Evolutionary conservation across 2,329 filamentous ascomycete species (phyloP).

Genomic region (Niveomyces coronatus): DNA sequence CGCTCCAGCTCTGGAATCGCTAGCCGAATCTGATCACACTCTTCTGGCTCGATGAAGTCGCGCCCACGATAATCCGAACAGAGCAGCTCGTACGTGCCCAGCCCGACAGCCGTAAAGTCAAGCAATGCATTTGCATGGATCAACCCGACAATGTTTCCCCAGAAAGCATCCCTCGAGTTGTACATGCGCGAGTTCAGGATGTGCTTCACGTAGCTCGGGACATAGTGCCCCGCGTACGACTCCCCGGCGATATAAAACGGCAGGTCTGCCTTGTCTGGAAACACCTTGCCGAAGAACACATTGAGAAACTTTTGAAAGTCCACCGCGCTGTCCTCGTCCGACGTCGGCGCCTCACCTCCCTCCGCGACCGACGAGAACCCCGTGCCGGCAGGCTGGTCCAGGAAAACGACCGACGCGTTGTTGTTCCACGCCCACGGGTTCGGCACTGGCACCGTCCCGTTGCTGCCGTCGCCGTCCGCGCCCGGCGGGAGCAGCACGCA

Average conservation of each 20-base stretch:
- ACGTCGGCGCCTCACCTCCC: conserved; percentile 18
- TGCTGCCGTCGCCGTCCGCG: too few relatives aligned
- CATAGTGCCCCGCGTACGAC: conserved; percentile 62
- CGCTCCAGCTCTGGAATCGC: conserved; percentile 26
- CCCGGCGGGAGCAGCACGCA: too few relatives aligned
- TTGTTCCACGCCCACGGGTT: conserved; percentile 13
- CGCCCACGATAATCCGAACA: conserved; percentile 11
- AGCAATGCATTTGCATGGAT: conserved; percentile 10
- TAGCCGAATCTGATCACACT: conserved; percentile 18
- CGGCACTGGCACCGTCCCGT: conserved; percentile 10
- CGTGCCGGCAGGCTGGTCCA: conserved; percentile 45
- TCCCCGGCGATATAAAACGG: conserved; percentile 37
- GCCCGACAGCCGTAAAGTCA: conserved; percentile 7
- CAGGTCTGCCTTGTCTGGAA: conserved; percentile 25
- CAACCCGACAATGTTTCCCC: conserved; percentile 10
- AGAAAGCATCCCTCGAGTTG: conserved; percentile 7
- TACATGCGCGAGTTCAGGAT: conserved; percentile 9
- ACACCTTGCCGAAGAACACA: conserved; percentile 31
- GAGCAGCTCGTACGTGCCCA: conserved; percentile 7
- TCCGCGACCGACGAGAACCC: conserved; percentile 37
- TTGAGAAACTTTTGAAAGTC: conserved; percentile 39
- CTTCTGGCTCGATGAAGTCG: conserved; percentile 12
- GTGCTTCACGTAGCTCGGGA: conserved; percentile 6
- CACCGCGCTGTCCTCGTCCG: conserved; percentile 31
- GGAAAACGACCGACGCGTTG: conserved; percentile 26